Base-by-base conservation (phyloP, 768 basidiomycete genomes). In the Trametes sanguinea region DNA sequence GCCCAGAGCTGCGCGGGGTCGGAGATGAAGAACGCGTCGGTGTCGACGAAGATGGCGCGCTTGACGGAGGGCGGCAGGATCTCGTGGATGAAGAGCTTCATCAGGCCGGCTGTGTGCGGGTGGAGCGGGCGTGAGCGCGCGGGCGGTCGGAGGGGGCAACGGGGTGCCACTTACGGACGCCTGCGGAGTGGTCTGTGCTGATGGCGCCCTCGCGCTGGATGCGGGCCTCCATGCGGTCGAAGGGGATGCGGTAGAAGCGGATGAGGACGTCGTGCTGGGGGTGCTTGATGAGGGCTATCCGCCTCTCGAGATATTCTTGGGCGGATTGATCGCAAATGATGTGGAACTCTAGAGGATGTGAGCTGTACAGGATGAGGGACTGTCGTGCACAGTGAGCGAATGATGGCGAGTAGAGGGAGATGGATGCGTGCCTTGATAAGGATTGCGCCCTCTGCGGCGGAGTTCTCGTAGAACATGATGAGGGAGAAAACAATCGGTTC, bases 51-150 rank as follows among this genome's bases (percentile, higher is more conserved):
- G 58, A 83, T 81, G n/a, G 76, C 76, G 67, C 75, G 79, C 59
- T 74, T 72, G 50, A 82, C 76, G 32, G 70, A 68, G 5, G 73
- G 61, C 4, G 81, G 81, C 48, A 83, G 68, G 13, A 83, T 76
- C 67, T 83, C 81, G 63, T 83, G 81, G 46, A 83, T 74, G 69
- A 83, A 82, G 17, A 83, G 72, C 65, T 83, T 83, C 79, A 82
- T 80, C 44, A 83, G 75, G 2, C 81, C 81, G 53, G 78, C 81
- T 82, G 42, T 10, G 46, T 32, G 51, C 29, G 39, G 9, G 27
- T 4, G 53, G 54, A 16, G 48, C 48, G 30, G 33, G 4, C 48
- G 17, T 32, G 7, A 17, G 32, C 8, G 17, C 22, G 22, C 22
- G 22, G 1, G 40, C 13, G 47, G 47, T 6, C 13, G 32, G 32